Conservation (phyloP, 441 rosid species). For the Monsonia emarginata region DNA sequence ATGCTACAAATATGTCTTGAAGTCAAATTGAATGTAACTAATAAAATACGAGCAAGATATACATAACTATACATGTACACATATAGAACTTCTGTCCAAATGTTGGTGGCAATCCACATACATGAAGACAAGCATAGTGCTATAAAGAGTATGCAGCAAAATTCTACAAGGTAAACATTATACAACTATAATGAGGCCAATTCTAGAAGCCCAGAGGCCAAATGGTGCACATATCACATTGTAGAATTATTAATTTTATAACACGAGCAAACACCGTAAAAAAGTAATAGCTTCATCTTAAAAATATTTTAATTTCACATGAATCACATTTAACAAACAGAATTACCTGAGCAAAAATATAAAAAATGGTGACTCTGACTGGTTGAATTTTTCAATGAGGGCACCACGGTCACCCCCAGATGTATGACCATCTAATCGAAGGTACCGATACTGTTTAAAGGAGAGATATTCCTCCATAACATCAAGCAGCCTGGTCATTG, state of each 20-base stretch:
- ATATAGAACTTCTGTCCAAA: not conserved
- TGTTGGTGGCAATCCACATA: not conserved
- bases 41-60: constrained; percentile 10
- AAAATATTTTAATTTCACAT: not conserved
- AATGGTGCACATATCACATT: not conserved
- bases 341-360: constrained; percentile 81
- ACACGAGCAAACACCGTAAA: not conserved
- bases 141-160: not conserved
- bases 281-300: not conserved
- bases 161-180: not conserved
- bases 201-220: not conserved
- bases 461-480: constrained; percentile 88
- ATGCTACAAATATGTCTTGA: constrained; percentile 39
- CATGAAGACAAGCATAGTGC: not conserved
- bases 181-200: not conserved
- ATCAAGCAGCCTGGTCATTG: constrained; percentile 95
- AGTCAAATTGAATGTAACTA: constrained; percentile 21
- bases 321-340: not conserved
- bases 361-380: constrained; percentile 59
- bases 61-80: not conserved
- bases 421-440: constrained; percentile 90
- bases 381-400: constrained; percentile 66
- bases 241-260: not conserved
- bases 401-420: constrained; percentile 87
- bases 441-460: constrained; percentile 64